Conservation (phyloP, 2,329 filamentous ascomycete species). For the Xylariales sp. region DNA sequence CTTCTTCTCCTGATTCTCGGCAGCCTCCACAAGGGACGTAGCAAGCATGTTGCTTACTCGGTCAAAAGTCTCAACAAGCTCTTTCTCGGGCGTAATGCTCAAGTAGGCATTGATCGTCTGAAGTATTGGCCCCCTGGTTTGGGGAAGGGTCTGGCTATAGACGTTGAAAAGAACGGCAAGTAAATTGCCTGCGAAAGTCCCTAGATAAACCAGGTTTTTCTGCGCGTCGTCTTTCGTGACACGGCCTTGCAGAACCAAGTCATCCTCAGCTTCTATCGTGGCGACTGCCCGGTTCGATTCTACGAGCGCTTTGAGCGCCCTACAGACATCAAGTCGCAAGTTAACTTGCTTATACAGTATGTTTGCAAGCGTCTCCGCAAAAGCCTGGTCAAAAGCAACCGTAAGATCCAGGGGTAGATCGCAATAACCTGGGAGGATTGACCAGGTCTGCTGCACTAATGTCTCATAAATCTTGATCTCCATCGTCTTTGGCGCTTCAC, state of each 20-base stretch:
- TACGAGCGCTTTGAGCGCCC: slow-evolving; percentile 77
- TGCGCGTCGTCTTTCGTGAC: slow-evolving; percentile 70
- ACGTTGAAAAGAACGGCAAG: slow-evolving; percentile 98
- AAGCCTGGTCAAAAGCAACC: slow-evolving; percentile 75
- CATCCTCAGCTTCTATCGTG: slow-evolving; percentile 63
- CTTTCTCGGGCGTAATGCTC: slow-evolving; percentile 73
- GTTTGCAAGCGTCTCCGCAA: slow-evolving; percentile 88
- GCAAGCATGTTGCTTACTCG: slow-evolving; percentile 83
- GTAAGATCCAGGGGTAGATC: slow-evolving; percentile 78
- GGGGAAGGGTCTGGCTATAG: slow-evolving; percentile 91
- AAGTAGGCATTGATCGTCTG: slow-evolving; percentile 94
- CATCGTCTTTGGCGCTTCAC: slow-evolving; percentile 80
- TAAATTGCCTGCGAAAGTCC: slow-evolving; percentile 77
- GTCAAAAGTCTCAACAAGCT: slow-evolving; percentile 83
- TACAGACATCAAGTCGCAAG: slow-evolving; percentile 81
- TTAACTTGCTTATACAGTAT: slow-evolving; percentile 89
- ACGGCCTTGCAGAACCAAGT: slow-evolving; percentile 71
- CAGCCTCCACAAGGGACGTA: slow-evolving; percentile 59
- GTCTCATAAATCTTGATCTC: slow-evolving; percentile 94
- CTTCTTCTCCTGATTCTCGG: slow-evolving; percentile 53
- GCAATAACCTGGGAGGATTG: slow-evolving; percentile 88
- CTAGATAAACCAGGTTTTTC: slow-evolving; percentile 78
- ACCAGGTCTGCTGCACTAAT: slow-evolving; percentile 92
- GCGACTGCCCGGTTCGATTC: slow-evolving; percentile 86
- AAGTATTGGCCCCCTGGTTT: slow-evolving; percentile 84